These are phyloP conservation scores for Polyplosphaeria fusca DNA, from an alignment of 495 filamentous ascomycete genomes.

Conservation along the genomic window DNA sequence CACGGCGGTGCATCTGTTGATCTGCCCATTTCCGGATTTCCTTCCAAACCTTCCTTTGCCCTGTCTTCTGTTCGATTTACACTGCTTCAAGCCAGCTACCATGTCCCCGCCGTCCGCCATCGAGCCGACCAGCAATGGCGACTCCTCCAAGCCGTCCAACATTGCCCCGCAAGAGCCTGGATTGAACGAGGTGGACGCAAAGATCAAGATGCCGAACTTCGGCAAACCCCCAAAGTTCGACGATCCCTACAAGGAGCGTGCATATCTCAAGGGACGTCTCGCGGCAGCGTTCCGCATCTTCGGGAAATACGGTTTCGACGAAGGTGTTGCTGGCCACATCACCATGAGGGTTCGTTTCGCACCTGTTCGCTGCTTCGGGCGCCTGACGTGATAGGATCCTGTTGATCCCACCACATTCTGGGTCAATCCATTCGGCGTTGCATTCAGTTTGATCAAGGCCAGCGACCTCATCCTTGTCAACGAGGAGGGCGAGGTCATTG, in stretches of 20 bases:
- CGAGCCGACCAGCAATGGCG: slow-evolving; percentile 16
- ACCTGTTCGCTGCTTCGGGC: no score
- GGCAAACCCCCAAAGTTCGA: slow-evolving; percentile 55
- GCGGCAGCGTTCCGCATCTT: slow-evolving; percentile 69
- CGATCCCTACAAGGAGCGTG: slow-evolving; percentile 59
- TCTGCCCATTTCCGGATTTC: no score
- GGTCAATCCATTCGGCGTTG: slow-evolving; percentile 77
- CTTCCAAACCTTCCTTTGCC: no score
- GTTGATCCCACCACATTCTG: slow-evolving; percentile 68
- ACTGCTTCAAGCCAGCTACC: not conserved
- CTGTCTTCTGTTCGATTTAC: no score
- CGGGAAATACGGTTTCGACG: slow-evolving; percentile 64
- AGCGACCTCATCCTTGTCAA: slow-evolving; percentile 72
- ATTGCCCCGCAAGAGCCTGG: slow-evolving; percentile 37
- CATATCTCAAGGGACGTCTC: slow-evolving; percentile 63
- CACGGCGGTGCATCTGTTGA: no score
- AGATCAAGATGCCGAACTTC: slow-evolving; percentile 48
- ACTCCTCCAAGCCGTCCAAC: slow-evolving; percentile 13
- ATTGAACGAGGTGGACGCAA: slow-evolving; percentile 26
- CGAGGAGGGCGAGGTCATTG: slow-evolving; percentile 62
- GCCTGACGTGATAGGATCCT: slow-evolving; percentile 50
- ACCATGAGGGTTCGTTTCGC: slow-evolving; percentile 38
- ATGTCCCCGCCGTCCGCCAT: slow-evolving; percentile 25
- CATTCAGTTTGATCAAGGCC: slow-evolving; percentile 66
- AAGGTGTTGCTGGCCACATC: slow-evolving; percentile 50